Evolutionary conservation across 805 yeast genomes (phyloP).

Genomic region (Metschnikowia henanensis): DNA sequence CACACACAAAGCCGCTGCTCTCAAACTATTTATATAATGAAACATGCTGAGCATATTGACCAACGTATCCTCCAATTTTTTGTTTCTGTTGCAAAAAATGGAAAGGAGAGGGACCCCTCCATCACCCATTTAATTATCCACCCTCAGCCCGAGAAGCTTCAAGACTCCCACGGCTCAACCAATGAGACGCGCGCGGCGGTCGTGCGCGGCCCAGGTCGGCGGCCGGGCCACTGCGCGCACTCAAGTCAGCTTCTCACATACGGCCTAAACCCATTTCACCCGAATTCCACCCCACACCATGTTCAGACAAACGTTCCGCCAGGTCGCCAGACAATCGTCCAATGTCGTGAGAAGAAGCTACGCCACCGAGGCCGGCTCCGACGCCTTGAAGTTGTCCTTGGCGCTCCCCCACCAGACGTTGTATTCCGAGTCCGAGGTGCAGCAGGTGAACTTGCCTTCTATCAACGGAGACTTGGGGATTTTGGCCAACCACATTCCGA

Average conservation of each 20-base stretch:
- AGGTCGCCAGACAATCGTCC: slow-evolving; percentile 57
- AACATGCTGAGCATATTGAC: no score
- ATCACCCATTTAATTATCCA: no score
- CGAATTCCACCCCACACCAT: slow-evolving; percentile 24
- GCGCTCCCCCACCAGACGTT: slow-evolving; percentile 86
- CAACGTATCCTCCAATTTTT: no score
- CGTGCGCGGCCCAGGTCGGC: slow-evolving; percentile 20
- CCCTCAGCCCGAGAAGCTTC: no score
- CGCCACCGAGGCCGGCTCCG: slow-evolving; percentile 76
- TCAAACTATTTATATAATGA: no score
- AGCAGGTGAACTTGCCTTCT: slow-evolving; percentile 93
- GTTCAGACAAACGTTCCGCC: slow-evolving; percentile 67
- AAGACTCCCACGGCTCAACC: no score
- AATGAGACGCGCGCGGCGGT: slow-evolving; percentile 28
- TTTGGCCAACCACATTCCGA: slow-evolving; percentile 96
- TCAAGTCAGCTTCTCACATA: no score
- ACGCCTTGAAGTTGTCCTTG: slow-evolving; percentile 80
- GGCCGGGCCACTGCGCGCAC: slow-evolving; percentile 6
- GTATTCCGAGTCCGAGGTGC: slow-evolving; percentile 54
- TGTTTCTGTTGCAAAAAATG: no score
- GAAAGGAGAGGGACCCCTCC: no score
- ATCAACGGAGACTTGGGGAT: slow-evolving; percentile 96
- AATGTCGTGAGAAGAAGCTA: slow-evolving; percentile 72
- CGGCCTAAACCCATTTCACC: not conserved
- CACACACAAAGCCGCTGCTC: no score